phyloP scores from a whole-genome alignment of 2,329 filamentous ascomycete genomes.

The Fusarium robinianum region DNA sequence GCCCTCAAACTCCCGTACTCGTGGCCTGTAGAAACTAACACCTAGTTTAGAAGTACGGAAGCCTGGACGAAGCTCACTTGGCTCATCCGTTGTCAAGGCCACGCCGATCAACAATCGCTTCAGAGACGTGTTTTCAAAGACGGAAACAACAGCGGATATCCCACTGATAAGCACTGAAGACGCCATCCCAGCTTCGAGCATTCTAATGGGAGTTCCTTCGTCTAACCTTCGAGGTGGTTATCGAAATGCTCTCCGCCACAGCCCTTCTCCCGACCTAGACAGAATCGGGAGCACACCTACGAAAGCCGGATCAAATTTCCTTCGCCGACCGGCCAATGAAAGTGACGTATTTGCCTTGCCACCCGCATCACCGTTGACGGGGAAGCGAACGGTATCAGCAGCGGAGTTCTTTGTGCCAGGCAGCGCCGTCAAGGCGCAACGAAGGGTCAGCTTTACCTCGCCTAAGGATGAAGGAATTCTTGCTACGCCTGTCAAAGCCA shows the following conservation, averaged over 20 bases:
- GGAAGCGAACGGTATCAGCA: slow-evolving; percentile 27
- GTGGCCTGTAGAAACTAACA: slow-evolving; percentile 36
- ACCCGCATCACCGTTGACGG: slow-evolving; percentile 44
- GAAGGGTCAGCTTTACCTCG: slow-evolving; percentile 23
- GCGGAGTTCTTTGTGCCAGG: slow-evolving; percentile 21
- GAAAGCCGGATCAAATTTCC: slow-evolving; percentile 36
- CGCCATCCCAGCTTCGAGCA: slow-evolving; percentile 44
- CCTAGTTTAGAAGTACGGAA: slow-evolving; percentile 55
- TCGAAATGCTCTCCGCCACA: slow-evolving; percentile 38
- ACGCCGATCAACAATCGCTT: slow-evolving; percentile 61
- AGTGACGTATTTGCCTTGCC: slow-evolving; percentile 35
- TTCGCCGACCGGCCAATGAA: slow-evolving; percentile 36
- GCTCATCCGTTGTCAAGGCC: slow-evolving; percentile 57
- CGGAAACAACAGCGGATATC: slow-evolving; percentile 29
- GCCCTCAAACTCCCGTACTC: slow-evolving; percentile 28
- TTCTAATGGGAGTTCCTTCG: slow-evolving; percentile 48
- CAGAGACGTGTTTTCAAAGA: slow-evolving; percentile 52
- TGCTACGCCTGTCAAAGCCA: slow-evolving; percentile 18
- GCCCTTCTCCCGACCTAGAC: slow-evolving; percentile 38
- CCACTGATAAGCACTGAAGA: slow-evolving; percentile 36
- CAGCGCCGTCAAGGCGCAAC: slow-evolving; percentile 20
- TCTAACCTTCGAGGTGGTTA: slow-evolving; percentile 44
- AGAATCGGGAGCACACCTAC: slow-evolving; percentile 41
- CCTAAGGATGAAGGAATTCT: slow-evolving; percentile 20
- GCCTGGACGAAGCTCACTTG: slow-evolving; percentile 46